Percentiles rank a stretch among this genome's conserved stretches.
These are phyloP conservation scores for Exophiala sp. DNA, from an alignment of 2,329 filamentous ascomycete species.

Conservation along the genomic window DNA sequence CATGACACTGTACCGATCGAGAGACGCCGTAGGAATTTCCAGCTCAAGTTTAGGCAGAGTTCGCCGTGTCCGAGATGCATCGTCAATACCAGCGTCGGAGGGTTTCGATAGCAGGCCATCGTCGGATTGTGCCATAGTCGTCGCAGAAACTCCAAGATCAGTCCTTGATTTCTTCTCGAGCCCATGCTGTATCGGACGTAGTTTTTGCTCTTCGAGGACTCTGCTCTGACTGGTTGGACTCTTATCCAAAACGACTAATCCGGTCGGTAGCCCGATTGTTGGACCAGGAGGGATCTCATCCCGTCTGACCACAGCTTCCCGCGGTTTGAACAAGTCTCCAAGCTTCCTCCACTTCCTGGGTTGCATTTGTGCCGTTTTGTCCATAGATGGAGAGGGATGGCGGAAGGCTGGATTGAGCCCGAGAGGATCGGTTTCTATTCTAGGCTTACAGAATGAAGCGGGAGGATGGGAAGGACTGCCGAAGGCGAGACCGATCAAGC, in stretches of 20 bases:
- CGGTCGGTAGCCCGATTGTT: constrained; percentile 19
- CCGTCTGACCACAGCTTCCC: constrained; percentile 11
- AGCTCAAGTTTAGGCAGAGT: constrained; percentile 23
- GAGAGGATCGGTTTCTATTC: constrained; percentile 6
- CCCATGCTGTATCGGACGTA: constrained; percentile 7
- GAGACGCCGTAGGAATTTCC: constrained; percentile 15
- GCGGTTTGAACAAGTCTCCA: constrained; percentile 40
- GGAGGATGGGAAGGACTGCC: constrained; percentile 54
- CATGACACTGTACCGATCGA: constrained; percentile 19
- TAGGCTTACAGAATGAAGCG: constrained; percentile 6
- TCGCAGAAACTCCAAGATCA: not conserved
- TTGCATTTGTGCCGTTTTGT: constrained; percentile 18
- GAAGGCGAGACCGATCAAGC: constrained; percentile 65
- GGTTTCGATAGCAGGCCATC: constrained; percentile 16
- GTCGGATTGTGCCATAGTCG: not conserved
- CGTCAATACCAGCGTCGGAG: constrained; percentile 9
- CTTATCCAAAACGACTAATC: constrained; percentile 21
- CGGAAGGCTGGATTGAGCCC: not conserved
- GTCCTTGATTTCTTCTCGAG: constrained; percentile 3
- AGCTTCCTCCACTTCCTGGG: constrained; percentile 45
- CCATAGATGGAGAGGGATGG: constrained; percentile 5
- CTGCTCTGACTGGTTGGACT: constrained; percentile 4
- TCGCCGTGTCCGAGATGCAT: constrained; percentile 7
- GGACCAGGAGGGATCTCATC: constrained; percentile 14
- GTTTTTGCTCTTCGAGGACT: constrained; percentile 8